Evolutionary conservation across 495 filamentous ascomycete species (phyloP).

Genomic region (Penicillium argentinense): DNA sequence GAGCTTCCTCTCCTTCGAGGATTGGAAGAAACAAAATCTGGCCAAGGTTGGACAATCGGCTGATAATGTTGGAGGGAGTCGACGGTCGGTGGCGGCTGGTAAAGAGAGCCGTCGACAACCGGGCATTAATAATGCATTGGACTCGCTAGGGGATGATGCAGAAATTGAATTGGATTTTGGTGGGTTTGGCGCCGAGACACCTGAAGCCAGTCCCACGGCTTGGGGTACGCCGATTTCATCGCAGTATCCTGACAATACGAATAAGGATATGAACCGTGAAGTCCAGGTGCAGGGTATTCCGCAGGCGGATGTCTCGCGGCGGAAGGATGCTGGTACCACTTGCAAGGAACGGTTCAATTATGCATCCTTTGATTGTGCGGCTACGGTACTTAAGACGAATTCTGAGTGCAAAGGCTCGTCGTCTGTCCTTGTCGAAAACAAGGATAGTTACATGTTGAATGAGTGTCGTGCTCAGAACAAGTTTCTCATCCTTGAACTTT

Average conservation of each 20-base stretch:
- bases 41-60: constrained; percentile 82
- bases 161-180: constrained; percentile 92
- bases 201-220: constrained; percentile 35
- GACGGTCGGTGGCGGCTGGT: constrained; percentile 36
- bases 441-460: constrained; percentile 97
- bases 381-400: constrained; percentile 89
- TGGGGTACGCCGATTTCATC: constrained; percentile 39
- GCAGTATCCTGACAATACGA: constrained; percentile 26
- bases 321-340: constrained; percentile 91
- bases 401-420: constrained; percentile 78
- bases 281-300: constrained; percentile 29
- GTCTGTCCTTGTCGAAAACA: constrained; percentile 89
- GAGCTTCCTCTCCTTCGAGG: constrained; percentile 94
- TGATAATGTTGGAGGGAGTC: constrained; percentile 60
- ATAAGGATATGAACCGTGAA: constrained; percentile 22
- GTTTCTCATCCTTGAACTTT: constrained; percentile 86
- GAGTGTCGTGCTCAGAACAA: constrained; percentile 86
- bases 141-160: constrained; percentile 78
- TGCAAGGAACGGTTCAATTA: constrained; percentile 96
- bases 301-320: constrained; percentile 53
- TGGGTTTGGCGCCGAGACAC: constrained; percentile 54
- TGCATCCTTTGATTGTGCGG: constrained; percentile 94
- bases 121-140: constrained; percentile 63
- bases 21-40: constrained; percentile 95
- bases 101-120: constrained; percentile 49